Conservation (phyloP, 257 asterid species). For the Vinca minor region DNA sequence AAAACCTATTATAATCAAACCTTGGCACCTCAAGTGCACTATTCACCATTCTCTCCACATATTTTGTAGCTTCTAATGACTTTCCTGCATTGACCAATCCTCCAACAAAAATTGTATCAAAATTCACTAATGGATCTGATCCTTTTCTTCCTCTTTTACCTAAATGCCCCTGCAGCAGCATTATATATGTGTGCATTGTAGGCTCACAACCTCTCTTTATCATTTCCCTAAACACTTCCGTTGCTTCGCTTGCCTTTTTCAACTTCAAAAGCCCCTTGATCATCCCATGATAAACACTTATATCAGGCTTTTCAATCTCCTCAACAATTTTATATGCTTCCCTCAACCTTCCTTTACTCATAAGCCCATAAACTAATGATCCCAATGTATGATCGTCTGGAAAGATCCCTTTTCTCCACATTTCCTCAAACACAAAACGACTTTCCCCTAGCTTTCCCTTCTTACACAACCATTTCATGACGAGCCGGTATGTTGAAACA, state of each 20-base stretch:
- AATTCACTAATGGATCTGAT: constrained; percentile 75
- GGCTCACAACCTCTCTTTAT: constrained; percentile 77
- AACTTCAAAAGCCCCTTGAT: constrained; percentile 70
- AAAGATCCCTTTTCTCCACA: constrained; percentile 51
- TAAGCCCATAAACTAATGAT: constrained; percentile 42
- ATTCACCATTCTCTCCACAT: constrained; percentile 64
- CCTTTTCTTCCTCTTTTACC: constrained; percentile 89
- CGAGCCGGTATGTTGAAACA: constrained; percentile 48
- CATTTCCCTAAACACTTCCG: constrained; percentile 88
- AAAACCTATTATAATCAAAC: constrained; percentile 77
- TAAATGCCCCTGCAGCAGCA: constrained; percentile 86
- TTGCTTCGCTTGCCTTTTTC: constrained; percentile 68
- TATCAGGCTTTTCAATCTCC: constrained; percentile 43
- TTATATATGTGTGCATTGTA: constrained; percentile 80
- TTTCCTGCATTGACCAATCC: constrained; percentile 78
- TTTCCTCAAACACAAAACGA: constrained; percentile 49
- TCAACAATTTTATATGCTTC: constrained; percentile 50
- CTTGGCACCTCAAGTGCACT: constrained; percentile 74
- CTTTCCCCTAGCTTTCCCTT: constrained; percentile 61
- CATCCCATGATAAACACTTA: constrained; percentile 69
- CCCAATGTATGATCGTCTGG: constrained; percentile 43
- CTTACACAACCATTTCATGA: constrained; percentile 77
- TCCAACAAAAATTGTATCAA: constrained; percentile 88
- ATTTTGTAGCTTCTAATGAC: constrained; percentile 59
- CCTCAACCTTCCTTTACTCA: constrained; percentile 53